phyloP scores from a whole-genome alignment of 371 early-diverging fungal genomes.

The Homolaphlyctis polyrhiza region DNA sequence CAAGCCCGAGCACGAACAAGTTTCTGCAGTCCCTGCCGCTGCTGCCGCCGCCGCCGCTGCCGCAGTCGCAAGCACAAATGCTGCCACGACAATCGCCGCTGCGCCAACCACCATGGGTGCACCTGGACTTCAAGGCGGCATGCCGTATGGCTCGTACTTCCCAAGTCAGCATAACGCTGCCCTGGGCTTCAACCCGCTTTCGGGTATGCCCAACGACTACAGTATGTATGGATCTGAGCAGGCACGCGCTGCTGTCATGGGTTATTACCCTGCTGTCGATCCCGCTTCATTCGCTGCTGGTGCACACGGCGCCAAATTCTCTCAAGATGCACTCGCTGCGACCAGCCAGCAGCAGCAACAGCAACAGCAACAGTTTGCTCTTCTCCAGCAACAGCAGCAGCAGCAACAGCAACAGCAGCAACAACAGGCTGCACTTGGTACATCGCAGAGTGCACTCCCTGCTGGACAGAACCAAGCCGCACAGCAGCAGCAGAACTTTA shows the following conservation, averaged over 20 bases:
- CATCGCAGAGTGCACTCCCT: background rate
- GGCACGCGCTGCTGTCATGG: slow-evolving; percentile 25
- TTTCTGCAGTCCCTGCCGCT: background rate
- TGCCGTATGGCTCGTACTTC: slow-evolving; percentile 22
- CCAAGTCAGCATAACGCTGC: slow-evolving; percentile 45
- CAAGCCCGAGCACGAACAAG: background rate
- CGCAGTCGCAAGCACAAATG: background rate
- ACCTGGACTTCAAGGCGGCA: slow-evolving; percentile 13
- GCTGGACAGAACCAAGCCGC: slow-evolving; percentile 32
- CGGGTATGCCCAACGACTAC: slow-evolving; percentile 51
- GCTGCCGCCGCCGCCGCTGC: slow-evolving; percentile 5
- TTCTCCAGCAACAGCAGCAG: slow-evolving; percentile 27
- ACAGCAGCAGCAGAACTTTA: slow-evolving; percentile 18
- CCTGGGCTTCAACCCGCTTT: slow-evolving; percentile 69
- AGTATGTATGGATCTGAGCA: slow-evolving; percentile 50
- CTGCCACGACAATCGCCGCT: background rate
- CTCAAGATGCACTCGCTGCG: slow-evolving; percentile 6
- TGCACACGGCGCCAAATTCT: slow-evolving; percentile 34
- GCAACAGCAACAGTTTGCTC: slow-evolving; percentile 24
- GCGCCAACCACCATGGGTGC: slow-evolving; percentile 8
- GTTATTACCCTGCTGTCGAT: background rate
- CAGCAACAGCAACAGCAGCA: slow-evolving; percentile 18
- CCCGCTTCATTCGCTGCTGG: slow-evolving; percentile 39
- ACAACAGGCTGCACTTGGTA: slow-evolving; percentile 9
- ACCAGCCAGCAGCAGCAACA: slow-evolving; percentile 8